Base-by-base conservation (phyloP, 2,329 filamentous ascomycete species). In the Sphaerulina vaccinii region DNA sequence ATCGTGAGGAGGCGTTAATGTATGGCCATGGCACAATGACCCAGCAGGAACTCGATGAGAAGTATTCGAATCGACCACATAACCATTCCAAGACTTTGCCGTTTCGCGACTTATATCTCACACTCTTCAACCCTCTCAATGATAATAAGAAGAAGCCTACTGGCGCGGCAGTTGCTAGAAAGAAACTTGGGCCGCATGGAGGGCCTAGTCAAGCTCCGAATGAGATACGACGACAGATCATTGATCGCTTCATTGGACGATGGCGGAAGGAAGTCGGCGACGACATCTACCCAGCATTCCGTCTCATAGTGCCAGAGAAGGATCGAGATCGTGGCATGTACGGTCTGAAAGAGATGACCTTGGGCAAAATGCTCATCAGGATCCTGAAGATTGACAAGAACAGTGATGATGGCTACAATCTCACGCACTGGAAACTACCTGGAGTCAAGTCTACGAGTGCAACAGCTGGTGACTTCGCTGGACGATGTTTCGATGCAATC, bases 301-400 rank as follows among this genome's bases (percentile, higher is more conserved):
- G 93, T 16, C 80, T 99, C 40, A 96, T 97, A 51, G 78, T 96
- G 3, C 91, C 92, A 0, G 90, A 95, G 64, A 95, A 95, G 67
- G 93, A 99, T 66, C 83, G 90, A 33, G 90, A 97, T 64, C 83
- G 93, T 41, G 87, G 87, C 15, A 90, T 96, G 76, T 99, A 97
- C 65, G 90, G 92, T 1, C 76, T 99, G 35, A 97, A 97, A 67
- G 93, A 99, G 74, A 91, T 87, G 67, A 82, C 85, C 4, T 90
- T 99, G 54, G 92, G 86, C 8, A 96, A 90, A 67, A 74, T 97
- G 16, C 76, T 97, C n/a, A 88, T 96, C 52, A 92, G 90, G 67
- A 80, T 96, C 33, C 86, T 96, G 77, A 92, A 91, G 66, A 95
- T 99, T 63, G 86, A 91, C 73, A 88, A 86, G 63, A 85, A 91